Evolutionary conservation across 768 basidiomycete genomes (phyloP), one percentile per base, ranked within the genome.

Genomic region (Boletus speciosus): DNA sequence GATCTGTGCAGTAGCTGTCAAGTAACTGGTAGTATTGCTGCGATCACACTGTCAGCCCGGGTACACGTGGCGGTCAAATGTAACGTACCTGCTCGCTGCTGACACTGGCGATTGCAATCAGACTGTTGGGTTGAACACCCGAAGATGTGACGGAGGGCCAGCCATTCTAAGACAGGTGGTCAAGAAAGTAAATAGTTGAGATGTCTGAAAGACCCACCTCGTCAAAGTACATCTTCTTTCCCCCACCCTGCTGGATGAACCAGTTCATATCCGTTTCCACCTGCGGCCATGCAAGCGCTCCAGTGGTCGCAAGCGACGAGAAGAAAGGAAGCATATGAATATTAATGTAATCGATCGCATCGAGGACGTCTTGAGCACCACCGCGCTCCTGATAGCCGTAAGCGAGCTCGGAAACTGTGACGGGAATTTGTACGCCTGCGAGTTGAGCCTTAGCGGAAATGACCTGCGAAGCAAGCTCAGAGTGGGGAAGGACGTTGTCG

Each of bases 261-360:
- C 83, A 90, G 55, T 86, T 66, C 51, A 88, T 64, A 63, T 90
- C 86, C 1, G 61, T 66, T 54, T 73, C 46, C 0, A 89, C 81
- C 29, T 84, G 71, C 1, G 85, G 80, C 86, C 87, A 88, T 1
- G 86, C 78, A 19, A 75, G 64, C 41, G 75, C 76, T 4, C 81
- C 88, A 81, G 59, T 58, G 32, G 51, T 59, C 21, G 59, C 62
- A 21, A 37, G 44, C 5, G 39, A 16, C 38, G 54, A 77, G 66
- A 88, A 88, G 71, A 88, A 87, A 3, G 87, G 86, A 32, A 88
- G 69, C 74, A 86, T 86, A 63, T 89, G 87, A 0, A 78, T 79
- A 57, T 88, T 82, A 46, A 89, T 81, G 43, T 77, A 74, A 61
- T 88, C 84, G 8, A 87, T 71, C 0, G 83, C 80, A 52, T 79